Base-by-base conservation (phyloP, 331 rosid genomes). In the Cydonia oblonga region DNA sequence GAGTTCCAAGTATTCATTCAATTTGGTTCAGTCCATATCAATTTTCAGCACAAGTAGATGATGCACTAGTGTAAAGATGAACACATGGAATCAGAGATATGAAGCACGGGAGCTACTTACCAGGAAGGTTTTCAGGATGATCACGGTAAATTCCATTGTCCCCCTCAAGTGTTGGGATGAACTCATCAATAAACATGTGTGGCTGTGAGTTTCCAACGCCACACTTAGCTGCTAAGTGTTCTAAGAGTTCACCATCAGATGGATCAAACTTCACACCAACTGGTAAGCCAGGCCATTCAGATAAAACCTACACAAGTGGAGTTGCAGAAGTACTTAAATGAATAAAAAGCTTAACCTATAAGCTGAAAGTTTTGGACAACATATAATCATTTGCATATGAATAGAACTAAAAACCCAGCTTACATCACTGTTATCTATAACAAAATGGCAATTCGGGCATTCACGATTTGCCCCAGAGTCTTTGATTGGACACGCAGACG, bases 221-320 rank as follows among this genome's bases (percentile, higher is more conserved):
- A 67, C 92, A 85, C 76, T 93, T 93, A 14, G 89, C 96, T 1
- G 87, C 96, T 69, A 93, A 88, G 81, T 93, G 97, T 49, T 80
- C 88, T 5, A 91, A 40, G 32, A 93, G 85, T 76, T 89, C 88
- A 54, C 74, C 66, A 79, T 91, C 96, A 57, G 96, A 85, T 64
- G 98, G 97, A 77, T 93, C 96, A 83, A 93, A 93, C 79, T 91
- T 93, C 24, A 91, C 93, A 67, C 98, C 98, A 77, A 76, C 53
- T 22, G 98, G 98, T 77, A 93, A 79, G 42, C 97, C 97, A 38
- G 97, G 98, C 98, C 97, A 93, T 71, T 93, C 87, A 10, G 77
- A 65, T 72, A 82, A 81, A 79, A 85, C 91, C 98, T 93, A 51
- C 74, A 76, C 70, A 81, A 29, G 66, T 53, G 68, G 75, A 28